A percentile compares a stretch with the other conserved stretches of the same genome.
phyloP scores from a whole-genome alignment of 306 rosid genomes.

The Quercus mongolica region DNA sequence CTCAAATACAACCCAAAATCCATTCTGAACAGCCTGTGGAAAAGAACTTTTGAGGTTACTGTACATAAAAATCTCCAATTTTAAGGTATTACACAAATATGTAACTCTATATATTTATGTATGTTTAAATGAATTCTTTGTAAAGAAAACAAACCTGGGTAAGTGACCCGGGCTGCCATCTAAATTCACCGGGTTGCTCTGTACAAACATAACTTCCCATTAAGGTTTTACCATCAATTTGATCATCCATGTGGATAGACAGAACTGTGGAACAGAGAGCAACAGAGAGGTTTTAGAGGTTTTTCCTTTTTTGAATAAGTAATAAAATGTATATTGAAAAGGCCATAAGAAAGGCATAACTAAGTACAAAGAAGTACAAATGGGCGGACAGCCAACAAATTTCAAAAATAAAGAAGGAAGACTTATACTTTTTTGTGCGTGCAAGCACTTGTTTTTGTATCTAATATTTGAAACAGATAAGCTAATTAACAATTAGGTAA shows the following conservation, averaged over 20 bases:
- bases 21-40: slow-evolving; percentile 76
- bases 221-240: slow-evolving; percentile 81
- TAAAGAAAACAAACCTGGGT: slow-evolving; percentile 62
- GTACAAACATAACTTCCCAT: slow-evolving; percentile 81
- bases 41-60: neutral
- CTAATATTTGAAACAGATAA: neutral
- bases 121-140: slow-evolving; percentile 10
- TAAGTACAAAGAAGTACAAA: neutral
- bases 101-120: neutral
- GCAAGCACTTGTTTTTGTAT: neutral
- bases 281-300: neutral
- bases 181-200: slow-evolving; percentile 85
- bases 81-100: neutral
- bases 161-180: slow-evolving; percentile 98
- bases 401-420: neutral
- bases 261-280: slow-evolving; percentile 53
- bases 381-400: neutral
- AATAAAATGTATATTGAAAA: neutral
- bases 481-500: neutral
- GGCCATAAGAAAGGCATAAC: neutral
- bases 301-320: neutral
- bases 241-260: slow-evolving; percentile 92
- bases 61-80: neutral
- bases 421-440: neutral
- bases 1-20: slow-evolving; percentile 94